Base-by-base conservation (phyloP, 2,329 filamentous ascomycete species). In the Fusarium sp. region DNA sequence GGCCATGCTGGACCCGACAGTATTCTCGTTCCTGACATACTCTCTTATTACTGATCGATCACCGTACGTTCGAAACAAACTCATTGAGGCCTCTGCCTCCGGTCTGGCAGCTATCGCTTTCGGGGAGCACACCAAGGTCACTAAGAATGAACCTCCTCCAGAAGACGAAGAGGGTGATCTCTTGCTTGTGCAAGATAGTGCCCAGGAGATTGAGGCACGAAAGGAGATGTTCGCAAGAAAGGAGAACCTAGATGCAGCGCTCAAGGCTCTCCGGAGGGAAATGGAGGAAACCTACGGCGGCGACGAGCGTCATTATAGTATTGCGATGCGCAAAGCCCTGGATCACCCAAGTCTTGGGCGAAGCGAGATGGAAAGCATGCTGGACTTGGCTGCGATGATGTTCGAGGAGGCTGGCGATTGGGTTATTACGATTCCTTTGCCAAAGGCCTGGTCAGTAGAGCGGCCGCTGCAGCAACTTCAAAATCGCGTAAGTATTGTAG, bases 171-270 rank as follows among this genome's bases (percentile, higher is more conserved):
- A 80, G 47, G 70, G 69, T 16, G 77, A 79, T 10, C 73, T 83
- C 11, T 70, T 83, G n/a, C 77, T 84, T 30, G 78, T 84, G 3
- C 81, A 83, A 63, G 81, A 83, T 24, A 82, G 79, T 70, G 80
- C 78, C 3, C 76, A 81, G 56, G 81, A 87, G 73, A 88, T 89
- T 14, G 89, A 87, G 72, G 90, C 90, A 46, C 77, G 82, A 30
- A 87, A 86, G 59, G 87, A 89, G 75, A 88, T 89, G 82, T 90
- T 90, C 78, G 87, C 88, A 62, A 88, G 88, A 70, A 89, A 89
- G 71, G 86, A 88, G 73, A 90, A 93, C 75, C 81, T 89, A 24
- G 84, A 87, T 53, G 83, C 87, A 44, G 86, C 91, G 38, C 77
- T 84, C 22, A 81, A 78, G 59, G 83, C 83, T 12, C 58, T 84